Evolutionary conservation across 2,329 filamentous ascomycete genomes (phyloP).

Genomic region (Botrytis sinoallii): DNA sequence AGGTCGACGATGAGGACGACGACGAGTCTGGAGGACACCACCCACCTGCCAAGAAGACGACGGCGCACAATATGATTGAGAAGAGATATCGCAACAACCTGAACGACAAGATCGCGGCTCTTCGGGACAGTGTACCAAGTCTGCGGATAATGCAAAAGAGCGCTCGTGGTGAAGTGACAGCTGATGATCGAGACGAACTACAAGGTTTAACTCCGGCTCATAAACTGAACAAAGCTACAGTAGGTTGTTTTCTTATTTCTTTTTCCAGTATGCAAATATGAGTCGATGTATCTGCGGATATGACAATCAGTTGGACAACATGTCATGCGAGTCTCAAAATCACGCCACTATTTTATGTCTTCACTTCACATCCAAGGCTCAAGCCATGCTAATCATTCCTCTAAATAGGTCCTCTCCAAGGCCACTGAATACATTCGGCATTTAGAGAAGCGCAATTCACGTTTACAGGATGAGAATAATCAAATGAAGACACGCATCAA

Average conservation of each 20-base stretch:
- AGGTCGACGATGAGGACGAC: slow-evolving; percentile 55
- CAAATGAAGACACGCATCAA: slow-evolving; percentile 75
- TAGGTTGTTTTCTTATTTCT: slow-evolving; percentile 36
- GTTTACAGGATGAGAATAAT: slow-evolving; percentile 76
- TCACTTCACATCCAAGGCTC: neutral
- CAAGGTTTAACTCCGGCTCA: slow-evolving; percentile 83
- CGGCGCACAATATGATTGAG: slow-evolving; percentile 97
- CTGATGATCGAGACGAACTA: slow-evolving; percentile 73
- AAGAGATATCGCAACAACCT: slow-evolving; percentile 95
- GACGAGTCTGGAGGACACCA: slow-evolving; percentile 58
- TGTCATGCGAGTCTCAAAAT: slow-evolving; percentile 19
- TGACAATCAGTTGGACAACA: slow-evolving; percentile 3
- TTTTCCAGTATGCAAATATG: neutral
- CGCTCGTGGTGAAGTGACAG: slow-evolving; percentile 63
- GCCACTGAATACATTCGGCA: slow-evolving; percentile 95
- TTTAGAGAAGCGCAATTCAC: slow-evolving; percentile 84
- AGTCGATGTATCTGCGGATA: slow-evolving; percentile 10
- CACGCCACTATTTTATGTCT: slow-evolving; percentile 1
- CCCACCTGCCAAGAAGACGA: slow-evolving; percentile 78
- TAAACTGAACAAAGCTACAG: slow-evolving; percentile 97
- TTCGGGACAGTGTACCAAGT: slow-evolving; percentile 89
- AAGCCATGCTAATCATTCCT: slow-evolving; percentile 18
- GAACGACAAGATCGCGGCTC: slow-evolving; percentile 92
- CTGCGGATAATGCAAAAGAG: slow-evolving; percentile 79
- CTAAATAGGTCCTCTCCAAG: slow-evolving; percentile 66